Conservation (phyloP, 2,329 filamentous ascomycete species). For the Chalara sp. region DNA sequence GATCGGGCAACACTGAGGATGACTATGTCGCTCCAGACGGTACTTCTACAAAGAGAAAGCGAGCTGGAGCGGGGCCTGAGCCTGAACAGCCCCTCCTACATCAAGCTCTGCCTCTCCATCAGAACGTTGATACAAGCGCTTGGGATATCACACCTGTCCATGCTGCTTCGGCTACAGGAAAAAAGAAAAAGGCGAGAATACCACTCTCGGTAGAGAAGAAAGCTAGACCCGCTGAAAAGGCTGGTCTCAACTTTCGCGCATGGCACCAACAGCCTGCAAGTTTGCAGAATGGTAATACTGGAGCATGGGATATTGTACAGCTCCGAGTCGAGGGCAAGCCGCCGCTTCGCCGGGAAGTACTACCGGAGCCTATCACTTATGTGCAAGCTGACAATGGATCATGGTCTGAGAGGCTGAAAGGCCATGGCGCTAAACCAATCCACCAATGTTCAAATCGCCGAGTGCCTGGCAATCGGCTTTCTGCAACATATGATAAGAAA, state of each 20-base stretch:
- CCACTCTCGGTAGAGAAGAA: slow-evolving; percentile 6
- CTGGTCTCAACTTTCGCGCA: not conserved
- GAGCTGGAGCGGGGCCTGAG: too few species aligned
- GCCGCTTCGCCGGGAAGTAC: not conserved
- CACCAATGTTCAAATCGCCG: slow-evolving; percentile 19
- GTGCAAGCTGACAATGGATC: slow-evolving; percentile 22
- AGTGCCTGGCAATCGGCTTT: slow-evolving; percentile 14
- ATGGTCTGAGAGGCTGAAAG: slow-evolving; percentile 24
- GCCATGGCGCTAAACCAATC: slow-evolving; percentile 26
- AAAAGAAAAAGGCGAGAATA: not conserved
- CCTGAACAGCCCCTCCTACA: too few species aligned
- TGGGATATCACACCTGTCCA: not conserved
- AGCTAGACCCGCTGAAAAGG: slow-evolving; percentile 1
- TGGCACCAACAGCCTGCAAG: slow-evolving; percentile 14
- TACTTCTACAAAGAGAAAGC: too few species aligned
- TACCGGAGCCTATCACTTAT: slow-evolving; percentile 25
- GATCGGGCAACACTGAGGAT: too few species aligned
- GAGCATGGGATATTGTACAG: slow-evolving; percentile 19
- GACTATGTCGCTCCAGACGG: too few species aligned
- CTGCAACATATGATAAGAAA: slow-evolving; percentile 14
- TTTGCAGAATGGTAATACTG: slow-evolving; percentile 19
- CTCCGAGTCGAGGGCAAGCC: slow-evolving; percentile 1
- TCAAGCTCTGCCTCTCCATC: too few species aligned
- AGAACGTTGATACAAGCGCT: not conserved
- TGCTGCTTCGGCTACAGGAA: not conserved